Evolutionary conservation across 2,329 filamentous ascomycete species (phyloP).

Genomic region (Colletotrichum echinochloae): DNA sequence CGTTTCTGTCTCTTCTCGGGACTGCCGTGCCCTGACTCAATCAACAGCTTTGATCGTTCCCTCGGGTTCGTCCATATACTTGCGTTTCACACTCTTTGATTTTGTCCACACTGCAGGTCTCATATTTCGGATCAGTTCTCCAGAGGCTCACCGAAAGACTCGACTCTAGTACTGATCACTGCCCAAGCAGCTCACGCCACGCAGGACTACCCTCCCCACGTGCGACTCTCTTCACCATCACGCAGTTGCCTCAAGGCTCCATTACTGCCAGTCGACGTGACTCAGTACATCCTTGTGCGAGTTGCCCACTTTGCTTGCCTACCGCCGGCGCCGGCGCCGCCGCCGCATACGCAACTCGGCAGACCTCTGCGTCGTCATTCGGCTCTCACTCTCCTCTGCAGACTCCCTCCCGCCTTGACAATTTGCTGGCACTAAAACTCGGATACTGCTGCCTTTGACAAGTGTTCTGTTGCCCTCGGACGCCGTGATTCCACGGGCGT

Average conservation of each 20-base stretch:
- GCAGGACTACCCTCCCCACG: conserved; percentile 20
- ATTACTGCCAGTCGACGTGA: conserved; percentile 32
- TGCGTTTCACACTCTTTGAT: background rate
- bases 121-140: background rate
- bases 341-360: conserved; percentile 20
- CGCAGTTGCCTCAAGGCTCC: conserved; percentile 18
- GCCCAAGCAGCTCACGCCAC: conserved; percentile 25
- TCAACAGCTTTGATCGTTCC: conserved; percentile 22
- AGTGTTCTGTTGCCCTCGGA: conserved; percentile 9
- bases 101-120: background rate
- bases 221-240: conserved; percentile 26
- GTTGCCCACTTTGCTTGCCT: conserved; percentile 25
- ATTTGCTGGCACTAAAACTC: conserved; percentile 15
- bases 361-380: conserved; percentile 26
- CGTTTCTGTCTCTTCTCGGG: conserved; percentile 13
- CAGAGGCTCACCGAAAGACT: background rate
- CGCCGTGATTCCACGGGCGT: conserved; percentile 35
- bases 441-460: conserved; percentile 9
- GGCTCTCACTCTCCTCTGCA: conserved; percentile 26
- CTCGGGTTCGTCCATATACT: background rate
- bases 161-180: conserved; percentile 8
- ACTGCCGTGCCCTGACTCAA: conserved; percentile 28
- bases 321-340: conserved; percentile 4
- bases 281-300: conserved; percentile 27
- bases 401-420: conserved; percentile 20